phyloP scores from a whole-genome alignment of 495 filamentous ascomycete species.

The Daldinia loculata region DNA sequence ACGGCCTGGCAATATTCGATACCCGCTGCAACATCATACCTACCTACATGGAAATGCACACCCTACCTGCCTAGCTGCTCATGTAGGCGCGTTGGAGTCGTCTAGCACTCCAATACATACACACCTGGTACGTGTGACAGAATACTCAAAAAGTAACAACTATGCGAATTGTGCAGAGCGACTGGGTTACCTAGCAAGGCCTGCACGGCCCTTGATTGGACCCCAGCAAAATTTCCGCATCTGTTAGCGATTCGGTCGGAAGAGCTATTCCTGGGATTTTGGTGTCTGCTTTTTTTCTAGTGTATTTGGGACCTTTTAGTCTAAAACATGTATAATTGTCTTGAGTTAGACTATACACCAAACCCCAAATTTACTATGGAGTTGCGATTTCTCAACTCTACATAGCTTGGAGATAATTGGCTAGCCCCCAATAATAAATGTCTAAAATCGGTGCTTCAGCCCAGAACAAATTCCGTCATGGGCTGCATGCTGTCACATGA shows the following conservation, averaged over 20 bases:
- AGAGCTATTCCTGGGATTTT: slow-evolving; percentile 1
- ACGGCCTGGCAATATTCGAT: slow-evolving; percentile 19
- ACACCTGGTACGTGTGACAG: slow-evolving; percentile 34
- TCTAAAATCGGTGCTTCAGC: slow-evolving; percentile 19
- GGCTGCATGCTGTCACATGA: slow-evolving; percentile 43
- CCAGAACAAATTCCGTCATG: slow-evolving; percentile 28
- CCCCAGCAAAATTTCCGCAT: slow-evolving; percentile 25
- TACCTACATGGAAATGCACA: neutral
- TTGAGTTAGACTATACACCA: slow-evolving; percentile 14
- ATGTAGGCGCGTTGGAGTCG: neutral
- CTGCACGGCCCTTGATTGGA: slow-evolving; percentile 33
- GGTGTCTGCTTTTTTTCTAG: slow-evolving; percentile 20
- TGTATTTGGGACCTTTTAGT: neutral
- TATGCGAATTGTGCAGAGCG: slow-evolving; percentile 29
- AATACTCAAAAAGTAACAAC: slow-evolving; percentile 25
- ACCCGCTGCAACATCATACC: slow-evolving; percentile 23
- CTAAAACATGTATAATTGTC: neutral
- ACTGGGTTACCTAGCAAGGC: slow-evolving; percentile 32
- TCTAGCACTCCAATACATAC: slow-evolving; percentile 21
- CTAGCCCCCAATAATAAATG: slow-evolving; percentile 19
- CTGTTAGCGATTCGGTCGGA: slow-evolving; percentile 11
- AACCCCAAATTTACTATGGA: slow-evolving; percentile 10
- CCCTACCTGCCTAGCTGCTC: neutral
- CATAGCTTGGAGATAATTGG: slow-evolving; percentile 32
- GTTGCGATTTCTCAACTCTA: slow-evolving; percentile 24